Evolutionary conservation across 306 rosid genomes (phyloP), one percentile per base, ranked within the genome.

Genomic region (Malus sieversii): DNA sequence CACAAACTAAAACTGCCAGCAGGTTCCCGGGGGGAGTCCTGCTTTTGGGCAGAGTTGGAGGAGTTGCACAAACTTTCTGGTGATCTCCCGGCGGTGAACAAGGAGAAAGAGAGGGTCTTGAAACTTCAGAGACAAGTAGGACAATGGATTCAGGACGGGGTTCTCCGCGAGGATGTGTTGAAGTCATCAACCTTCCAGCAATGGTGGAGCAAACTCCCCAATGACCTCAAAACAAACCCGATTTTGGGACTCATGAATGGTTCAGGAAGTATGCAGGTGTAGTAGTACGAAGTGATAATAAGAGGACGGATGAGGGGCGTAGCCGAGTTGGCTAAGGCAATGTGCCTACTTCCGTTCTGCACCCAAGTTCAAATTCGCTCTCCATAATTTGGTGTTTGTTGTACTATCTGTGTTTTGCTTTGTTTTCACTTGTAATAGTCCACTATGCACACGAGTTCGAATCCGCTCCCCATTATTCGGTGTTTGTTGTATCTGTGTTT

Each of bases 31-130:
- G 86, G 89, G n/a, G 93, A 88, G 66, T 88, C 97, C 0, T 81
- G 73, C 57, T 78, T 90, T 23, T 89, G 86, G 96, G 98, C 93
- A n/a, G 88, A 86, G 63, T 74, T 89, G 68, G 96, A 95, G 66
- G 98, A 95, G 59, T 85, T 89, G 27, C 59, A 74, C 19, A 46
- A 33, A 81, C 77, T 69, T 44, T 79, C 75, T 51, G 23, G 6
- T 12, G 44, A 25, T 45, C 7, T 9, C 15, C 15, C 1, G 12
- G 3, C 13, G 10, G 78, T 69, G 44, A 76, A 66, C 23, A 66
- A 53, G 15, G 4, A 52, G 0, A 22, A 8, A 62, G 4, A 62
- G 19, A 29, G 40, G 11, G 82, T 87, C 30, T 0, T 10, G 44
- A 23, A 82, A 9, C 63, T 90, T 4, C 90, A 81, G 75, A 5